Evolutionary conservation across 345 rosid species (phyloP).

Genomic region (Hibiscus tridactylites): DNA sequence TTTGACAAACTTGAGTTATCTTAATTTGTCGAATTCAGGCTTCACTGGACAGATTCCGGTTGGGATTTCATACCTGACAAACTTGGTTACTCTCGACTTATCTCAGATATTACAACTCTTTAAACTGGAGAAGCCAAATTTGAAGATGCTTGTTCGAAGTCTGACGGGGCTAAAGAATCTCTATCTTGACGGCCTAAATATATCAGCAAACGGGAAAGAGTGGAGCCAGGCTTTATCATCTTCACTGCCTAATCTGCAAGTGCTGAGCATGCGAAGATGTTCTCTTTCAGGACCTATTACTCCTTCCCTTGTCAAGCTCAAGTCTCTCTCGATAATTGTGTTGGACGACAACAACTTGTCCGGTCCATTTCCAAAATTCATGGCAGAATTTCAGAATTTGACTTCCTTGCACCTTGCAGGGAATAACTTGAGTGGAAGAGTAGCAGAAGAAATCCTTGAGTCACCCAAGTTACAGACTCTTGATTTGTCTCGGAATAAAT

Average conservation of each 20-base stretch:
- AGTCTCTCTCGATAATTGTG: slow-evolving; percentile 21
- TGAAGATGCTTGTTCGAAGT: slow-evolving; percentile 14
- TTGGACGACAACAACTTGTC: slow-evolving; percentile 13
- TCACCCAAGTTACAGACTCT: slow-evolving; percentile 18
- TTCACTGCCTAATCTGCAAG: slow-evolving; percentile 21
- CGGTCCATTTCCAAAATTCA: slow-evolving; percentile 21
- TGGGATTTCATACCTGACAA: slow-evolving; percentile 26
- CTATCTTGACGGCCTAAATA: slow-evolving; percentile 25
- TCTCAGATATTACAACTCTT: slow-evolving; percentile 1
- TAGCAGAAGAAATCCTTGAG: slow-evolving; percentile 22
- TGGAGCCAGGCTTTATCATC: slow-evolving; percentile 26
- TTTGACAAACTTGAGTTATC: slow-evolving; percentile 20
- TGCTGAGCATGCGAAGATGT: slow-evolving; percentile 33
- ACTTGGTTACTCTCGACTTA: slow-evolving; percentile 37
- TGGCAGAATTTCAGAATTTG: slow-evolving; percentile 15
- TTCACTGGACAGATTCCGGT: slow-evolving; percentile 28
- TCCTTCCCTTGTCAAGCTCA: slow-evolving; percentile 16
- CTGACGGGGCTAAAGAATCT: slow-evolving; percentile 19
- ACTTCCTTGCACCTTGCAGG: background rate
- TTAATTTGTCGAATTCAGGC: slow-evolving; percentile 30
- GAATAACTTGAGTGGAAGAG: slow-evolving; percentile 10
- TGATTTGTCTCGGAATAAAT: slow-evolving; percentile 13
- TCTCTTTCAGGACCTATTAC: slow-evolving; percentile 23
- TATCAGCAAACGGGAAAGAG: slow-evolving; percentile 18
- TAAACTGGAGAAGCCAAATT: slow-evolving; percentile 27